phyloP scores from a whole-genome alignment of 2,329 filamentous ascomycete genomes.

The Cladophialophora carrionii region DNA sequence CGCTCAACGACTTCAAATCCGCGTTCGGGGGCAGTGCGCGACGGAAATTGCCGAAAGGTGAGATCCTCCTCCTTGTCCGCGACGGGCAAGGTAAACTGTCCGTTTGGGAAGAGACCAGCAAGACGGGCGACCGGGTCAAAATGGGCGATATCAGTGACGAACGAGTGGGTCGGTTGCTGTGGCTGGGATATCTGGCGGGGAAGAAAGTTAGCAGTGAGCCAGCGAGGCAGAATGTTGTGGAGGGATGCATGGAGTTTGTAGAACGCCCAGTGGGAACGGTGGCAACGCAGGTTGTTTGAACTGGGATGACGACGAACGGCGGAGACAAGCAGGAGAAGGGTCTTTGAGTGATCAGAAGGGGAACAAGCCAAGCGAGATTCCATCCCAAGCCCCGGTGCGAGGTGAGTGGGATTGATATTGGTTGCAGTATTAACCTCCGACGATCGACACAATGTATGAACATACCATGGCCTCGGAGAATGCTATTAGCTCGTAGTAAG shows the following conservation, averaged over 20 bases:
- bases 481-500: too few species aligned
- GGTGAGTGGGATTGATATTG: too few species aligned
- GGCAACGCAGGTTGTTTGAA: constrained; percentile 69
- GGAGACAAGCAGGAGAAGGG: not conserved
- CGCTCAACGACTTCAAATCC: constrained; percentile 75
- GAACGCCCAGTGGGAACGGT: constrained; percentile 86
- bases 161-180: constrained; percentile 76
- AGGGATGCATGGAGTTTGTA: constrained; percentile 85
- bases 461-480: too few species aligned
- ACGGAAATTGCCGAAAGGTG: constrained; percentile 74
- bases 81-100: constrained; percentile 67
- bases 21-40: constrained; percentile 74
- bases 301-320: not conserved
- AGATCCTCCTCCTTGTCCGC: constrained; percentile 73
- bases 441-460: too few species aligned
- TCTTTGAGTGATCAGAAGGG: not conserved
- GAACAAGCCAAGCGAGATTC: too few species aligned
- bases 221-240: constrained; percentile 78
- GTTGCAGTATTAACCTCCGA: too few species aligned
- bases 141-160: constrained; percentile 78
- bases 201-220: constrained; percentile 83
- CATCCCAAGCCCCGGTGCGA: too few species aligned
- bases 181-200: constrained; percentile 88
- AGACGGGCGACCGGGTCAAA: constrained; percentile 53
- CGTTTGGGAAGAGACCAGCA: constrained; percentile 63